Conservation (phyloP, 306 rosid genomes). For the Vicia sativa region DNA sequence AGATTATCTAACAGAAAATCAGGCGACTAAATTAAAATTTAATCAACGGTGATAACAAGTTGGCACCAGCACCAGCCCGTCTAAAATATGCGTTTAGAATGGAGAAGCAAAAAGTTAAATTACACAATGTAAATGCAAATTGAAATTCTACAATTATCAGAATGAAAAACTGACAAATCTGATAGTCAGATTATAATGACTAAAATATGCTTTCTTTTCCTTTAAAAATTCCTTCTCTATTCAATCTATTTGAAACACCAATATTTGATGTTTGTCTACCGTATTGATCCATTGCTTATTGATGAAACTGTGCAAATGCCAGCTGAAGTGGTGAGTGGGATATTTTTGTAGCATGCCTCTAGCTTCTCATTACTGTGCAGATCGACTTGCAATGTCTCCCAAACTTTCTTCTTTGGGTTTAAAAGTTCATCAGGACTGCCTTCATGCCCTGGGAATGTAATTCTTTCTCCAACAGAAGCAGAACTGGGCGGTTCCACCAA, state of each 20-base stretch:
- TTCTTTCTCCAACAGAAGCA: conserved; percentile 76
- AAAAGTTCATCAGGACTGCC: conserved; percentile 79
- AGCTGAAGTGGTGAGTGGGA: conserved; percentile 78
- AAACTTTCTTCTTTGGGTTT: conserved; percentile 92
- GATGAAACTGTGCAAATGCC: conserved; percentile 85
- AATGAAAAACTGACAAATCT: conserved; percentile 24
- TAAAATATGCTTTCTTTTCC: background rate
- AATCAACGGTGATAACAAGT: background rate
- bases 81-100: background rate
- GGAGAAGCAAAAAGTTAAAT: conserved; percentile 11
- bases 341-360: conserved; percentile 76
- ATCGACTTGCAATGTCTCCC: conserved; percentile 93
- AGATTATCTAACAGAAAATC: background rate
- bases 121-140: conserved; percentile 22
- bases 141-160: conserved; percentile 12
- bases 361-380: conserved; percentile 53
- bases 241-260: conserved; percentile 14
- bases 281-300: conserved; percentile 60
- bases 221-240: background rate
- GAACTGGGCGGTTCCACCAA: conserved; percentile 82
- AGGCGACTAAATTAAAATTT: background rate
- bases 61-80: conserved; percentile 32
- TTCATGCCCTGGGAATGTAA: conserved; percentile 61
- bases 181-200: background rate
- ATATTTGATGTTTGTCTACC: conserved; percentile 46